Evolutionary conservation across 2,329 filamentous ascomycete genomes (phyloP).

Genomic region (Alternaria gansuensis): DNA sequence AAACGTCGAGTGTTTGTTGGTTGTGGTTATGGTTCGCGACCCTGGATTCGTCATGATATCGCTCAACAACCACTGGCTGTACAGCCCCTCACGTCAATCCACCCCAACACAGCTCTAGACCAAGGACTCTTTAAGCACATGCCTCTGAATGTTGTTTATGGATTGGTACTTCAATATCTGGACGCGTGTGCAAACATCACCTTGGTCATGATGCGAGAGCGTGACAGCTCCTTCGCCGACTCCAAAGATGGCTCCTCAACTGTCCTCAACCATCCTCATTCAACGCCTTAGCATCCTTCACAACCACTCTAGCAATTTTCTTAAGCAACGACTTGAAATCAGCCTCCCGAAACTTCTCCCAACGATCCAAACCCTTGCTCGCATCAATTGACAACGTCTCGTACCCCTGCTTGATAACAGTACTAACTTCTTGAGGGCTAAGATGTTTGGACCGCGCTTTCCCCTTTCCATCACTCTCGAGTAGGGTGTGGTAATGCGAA

Average conservation of each 20-base stretch:
- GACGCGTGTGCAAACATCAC: too few species aligned
- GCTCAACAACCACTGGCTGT: neutral
- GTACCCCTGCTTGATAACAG: conserved; percentile 95
- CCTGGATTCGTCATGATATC: conserved; percentile 2
- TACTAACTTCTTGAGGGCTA: conserved; percentile 83
- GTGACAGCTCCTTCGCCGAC: too few species aligned
- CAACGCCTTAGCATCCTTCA: conserved; percentile 70
- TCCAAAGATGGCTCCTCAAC: neutral
- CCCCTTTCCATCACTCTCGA: conserved; percentile 67
- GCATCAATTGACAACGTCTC: conserved; percentile 92
- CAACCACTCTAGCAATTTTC: conserved; percentile 81
- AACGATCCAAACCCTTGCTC: conserved; percentile 83
- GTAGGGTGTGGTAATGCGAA: conserved; percentile 84
- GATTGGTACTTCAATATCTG: neutral
- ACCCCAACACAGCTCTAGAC: neutral
- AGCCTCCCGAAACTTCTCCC: conserved; percentile 86
- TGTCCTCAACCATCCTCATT: conserved; percentile 42
- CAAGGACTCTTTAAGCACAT: neutral
- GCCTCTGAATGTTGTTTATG: neutral
- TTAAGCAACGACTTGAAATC: conserved; percentile 87
- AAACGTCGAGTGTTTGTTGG: neutral
- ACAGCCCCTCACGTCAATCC: neutral
- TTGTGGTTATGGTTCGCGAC: neutral
- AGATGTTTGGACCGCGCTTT: conserved; percentile 69
- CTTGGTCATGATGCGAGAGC: too few species aligned